Conservation (phyloP, 176 grass and related monocot genomes). For the Chrysopogon serrulatus region DNA sequence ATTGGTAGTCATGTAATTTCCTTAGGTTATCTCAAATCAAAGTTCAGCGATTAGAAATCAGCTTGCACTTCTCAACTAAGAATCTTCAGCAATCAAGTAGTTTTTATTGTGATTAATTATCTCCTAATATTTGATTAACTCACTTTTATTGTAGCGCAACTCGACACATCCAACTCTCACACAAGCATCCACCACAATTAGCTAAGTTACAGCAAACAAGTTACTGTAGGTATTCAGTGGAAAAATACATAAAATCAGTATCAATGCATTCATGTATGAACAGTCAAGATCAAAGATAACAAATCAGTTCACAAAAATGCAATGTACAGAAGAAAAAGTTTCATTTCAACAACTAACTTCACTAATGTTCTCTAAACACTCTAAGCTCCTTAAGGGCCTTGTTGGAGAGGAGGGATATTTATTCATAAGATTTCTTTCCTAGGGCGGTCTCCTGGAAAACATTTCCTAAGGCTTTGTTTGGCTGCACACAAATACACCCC, state of each 20-base stretch:
- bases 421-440: neutral
- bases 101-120: neutral
- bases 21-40: slow-evolving; percentile 6
- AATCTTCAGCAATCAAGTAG: neutral
- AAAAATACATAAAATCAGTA: neutral
- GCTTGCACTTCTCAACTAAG: neutral
- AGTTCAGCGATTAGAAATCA: neutral
- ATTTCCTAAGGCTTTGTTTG: no score
- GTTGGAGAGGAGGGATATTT: neutral
- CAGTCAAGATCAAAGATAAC: neutral
- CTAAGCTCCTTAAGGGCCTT: neutral
- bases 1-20: neutral
- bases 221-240: neutral
- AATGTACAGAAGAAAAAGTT: neutral
- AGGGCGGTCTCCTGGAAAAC: neutral
- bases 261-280: neutral
- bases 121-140: neutral
- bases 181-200: neutral
- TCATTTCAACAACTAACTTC: neutral
- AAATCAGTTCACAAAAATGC: neutral
- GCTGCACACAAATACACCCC: no score
- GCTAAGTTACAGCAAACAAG: neutral
- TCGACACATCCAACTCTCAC: neutral
- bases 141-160: neutral
- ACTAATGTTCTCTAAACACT: neutral